Conservation (phyloP, 352 stramenopile genomes). For the Thalassiosira pacifica region DNA sequence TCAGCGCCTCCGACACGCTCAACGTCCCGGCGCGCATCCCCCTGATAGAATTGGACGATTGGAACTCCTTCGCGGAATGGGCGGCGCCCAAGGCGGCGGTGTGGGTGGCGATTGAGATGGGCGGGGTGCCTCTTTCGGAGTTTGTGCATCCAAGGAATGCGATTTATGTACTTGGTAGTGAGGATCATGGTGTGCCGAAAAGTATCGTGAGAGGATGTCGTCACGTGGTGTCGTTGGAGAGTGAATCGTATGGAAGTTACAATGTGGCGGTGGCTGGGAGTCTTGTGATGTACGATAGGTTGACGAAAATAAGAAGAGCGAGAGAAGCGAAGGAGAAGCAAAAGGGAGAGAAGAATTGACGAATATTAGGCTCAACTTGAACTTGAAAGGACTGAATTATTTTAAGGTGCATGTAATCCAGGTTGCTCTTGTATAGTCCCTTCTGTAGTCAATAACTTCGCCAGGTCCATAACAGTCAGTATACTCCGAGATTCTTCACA, state of each 20-base stretch:
- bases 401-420: not conserved
- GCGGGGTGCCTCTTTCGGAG: constrained; percentile 50
- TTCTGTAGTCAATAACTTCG: not conserved
- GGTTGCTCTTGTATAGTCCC: no score
- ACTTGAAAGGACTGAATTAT: not conserved
- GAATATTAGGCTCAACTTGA: no score
- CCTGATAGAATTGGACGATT: constrained; percentile 62
- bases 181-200: constrained; percentile 68
- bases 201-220: constrained; percentile 48
- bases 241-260: constrained; percentile 61
- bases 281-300: constrained; percentile 71
- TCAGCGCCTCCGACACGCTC: constrained; percentile 49
- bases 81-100: constrained; percentile 43
- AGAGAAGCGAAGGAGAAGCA: not conserved
- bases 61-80: constrained; percentile 52
- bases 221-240: constrained; percentile 67
- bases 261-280: constrained; percentile 70
- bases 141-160: constrained; percentile 66
- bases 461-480: not conserved
- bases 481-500: not conserved
- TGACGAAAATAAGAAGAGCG: constrained; percentile 53
- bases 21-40: constrained; percentile 56
- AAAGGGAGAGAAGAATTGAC: not conserved
- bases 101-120: constrained; percentile 73
- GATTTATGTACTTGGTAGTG: constrained; percentile 69